phyloP scores from a whole-genome alignment of 495 filamentous ascomycete species.

The Aspergillus asperescens region DNA sequence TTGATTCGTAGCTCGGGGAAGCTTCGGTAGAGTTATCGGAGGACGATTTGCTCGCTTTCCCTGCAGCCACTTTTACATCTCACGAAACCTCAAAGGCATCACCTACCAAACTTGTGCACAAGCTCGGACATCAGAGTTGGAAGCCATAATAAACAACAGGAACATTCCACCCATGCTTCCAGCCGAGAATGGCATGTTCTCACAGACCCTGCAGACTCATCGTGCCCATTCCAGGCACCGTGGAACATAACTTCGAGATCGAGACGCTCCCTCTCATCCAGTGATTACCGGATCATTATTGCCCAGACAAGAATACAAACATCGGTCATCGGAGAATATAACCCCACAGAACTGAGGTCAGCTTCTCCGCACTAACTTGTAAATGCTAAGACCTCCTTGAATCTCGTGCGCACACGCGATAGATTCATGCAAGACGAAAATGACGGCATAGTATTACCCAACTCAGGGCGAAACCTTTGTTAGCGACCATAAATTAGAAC shows the following conservation, averaged over 20 bases:
- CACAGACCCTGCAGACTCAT: not conserved
- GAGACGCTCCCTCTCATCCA: not conserved
- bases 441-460: not conserved
- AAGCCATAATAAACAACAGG: no score
- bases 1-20: not conserved
- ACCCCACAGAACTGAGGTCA: not conserved
- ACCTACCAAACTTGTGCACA: no score
- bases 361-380: not conserved
- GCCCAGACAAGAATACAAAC: not conserved
- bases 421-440: not conserved
- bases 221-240: not conserved
- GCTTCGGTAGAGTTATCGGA: not conserved
- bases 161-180: conserved; percentile 2
- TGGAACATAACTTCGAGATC: not conserved
- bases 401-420: not conserved
- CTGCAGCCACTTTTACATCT: no score
- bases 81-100: no score
- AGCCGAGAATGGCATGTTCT: conserved; percentile 1
- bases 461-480: not conserved
- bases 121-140: not conserved
- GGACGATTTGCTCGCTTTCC: no score
- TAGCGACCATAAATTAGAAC: not conserved
- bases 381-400: not conserved
- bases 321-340: not conserved
- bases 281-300: no score